Percentiles rank a stretch among this genome's conserved stretches.
Evolutionary conservation across 2,329 filamentous ascomycete genomes (phyloP).

Genomic region (Plectosphaerella cucumerina): DNA sequence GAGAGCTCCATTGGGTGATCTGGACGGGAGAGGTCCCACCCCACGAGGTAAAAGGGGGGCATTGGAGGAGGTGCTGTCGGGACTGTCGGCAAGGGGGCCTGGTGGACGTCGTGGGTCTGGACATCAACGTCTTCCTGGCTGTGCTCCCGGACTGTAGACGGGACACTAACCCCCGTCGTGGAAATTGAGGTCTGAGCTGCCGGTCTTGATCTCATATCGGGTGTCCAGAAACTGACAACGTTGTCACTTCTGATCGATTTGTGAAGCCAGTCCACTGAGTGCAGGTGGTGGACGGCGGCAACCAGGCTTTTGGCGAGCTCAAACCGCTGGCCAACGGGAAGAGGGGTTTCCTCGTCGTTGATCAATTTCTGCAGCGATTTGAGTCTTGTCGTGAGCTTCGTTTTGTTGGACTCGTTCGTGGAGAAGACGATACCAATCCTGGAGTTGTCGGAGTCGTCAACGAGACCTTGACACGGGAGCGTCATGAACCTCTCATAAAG

Average conservation of each 20-base stretch:
- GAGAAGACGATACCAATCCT: neutral
- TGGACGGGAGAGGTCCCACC: conserved; percentile 52
- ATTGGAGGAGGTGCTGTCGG: conserved; percentile 28
- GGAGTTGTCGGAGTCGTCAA: neutral
- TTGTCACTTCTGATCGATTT: conserved; percentile 45
- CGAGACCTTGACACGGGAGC: neutral
- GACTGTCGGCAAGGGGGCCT: conserved; percentile 19
- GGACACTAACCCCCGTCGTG: too few relatives aligned
- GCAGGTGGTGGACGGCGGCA: conserved; percentile 43
- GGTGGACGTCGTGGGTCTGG: too few relatives aligned
- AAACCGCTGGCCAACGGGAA: conserved; percentile 32
- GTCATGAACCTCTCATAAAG: neutral
- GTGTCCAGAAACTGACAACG: conserved; percentile 43
- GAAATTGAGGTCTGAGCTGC: too few relatives aligned
- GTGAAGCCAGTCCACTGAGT: conserved; percentile 30
- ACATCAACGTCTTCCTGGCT: too few relatives aligned
- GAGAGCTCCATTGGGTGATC: conserved; percentile 45
- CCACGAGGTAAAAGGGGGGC: conserved; percentile 32
- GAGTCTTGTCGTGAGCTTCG: neutral
- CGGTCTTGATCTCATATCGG: too few relatives aligned
- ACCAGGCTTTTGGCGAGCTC: conserved; percentile 36
- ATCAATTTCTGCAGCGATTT: neutral
- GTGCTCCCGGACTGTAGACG: neutral
- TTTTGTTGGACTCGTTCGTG: neutral
- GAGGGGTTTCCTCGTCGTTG: neutral